Conservation (phyloP, 768 basidiomycete species). For the Boletus reticuloceps region DNA sequence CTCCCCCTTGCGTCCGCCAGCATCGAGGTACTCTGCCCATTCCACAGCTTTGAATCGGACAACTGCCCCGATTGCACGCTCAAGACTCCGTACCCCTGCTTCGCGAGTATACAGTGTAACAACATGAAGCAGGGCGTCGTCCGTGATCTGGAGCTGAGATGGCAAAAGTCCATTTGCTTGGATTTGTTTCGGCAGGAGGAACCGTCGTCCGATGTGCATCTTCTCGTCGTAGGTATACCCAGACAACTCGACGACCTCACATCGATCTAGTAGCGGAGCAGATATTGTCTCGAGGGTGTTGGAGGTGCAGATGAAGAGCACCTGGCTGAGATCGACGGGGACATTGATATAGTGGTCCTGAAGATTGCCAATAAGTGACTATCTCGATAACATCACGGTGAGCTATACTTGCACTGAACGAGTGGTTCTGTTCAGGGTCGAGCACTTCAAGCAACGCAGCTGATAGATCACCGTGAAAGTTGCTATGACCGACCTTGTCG, state of each 20-base stretch:
- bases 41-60: slow-evolving; percentile 92
- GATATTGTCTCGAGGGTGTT: slow-evolving; percentile 89
- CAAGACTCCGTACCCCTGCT: slow-evolving; percentile 89
- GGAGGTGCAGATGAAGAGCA: slow-evolving; percentile 91
- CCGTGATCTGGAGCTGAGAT: slow-evolving; percentile 60
- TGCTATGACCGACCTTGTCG: slow-evolving; percentile 85
- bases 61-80: slow-evolving; percentile 84
- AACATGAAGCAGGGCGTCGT: slow-evolving; percentile 68
- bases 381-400: neutral
- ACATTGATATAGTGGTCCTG: slow-evolving; percentile 92
- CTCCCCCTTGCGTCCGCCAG: slow-evolving; percentile 15
- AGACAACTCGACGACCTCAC: slow-evolving; percentile 81
- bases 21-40: slow-evolving; percentile 64
- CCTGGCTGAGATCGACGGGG: slow-evolving; percentile 83
- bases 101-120: slow-evolving; percentile 84
- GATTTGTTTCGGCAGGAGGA: slow-evolving; percentile 88
- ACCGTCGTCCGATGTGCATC: slow-evolving; percentile 81
- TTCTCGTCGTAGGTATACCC: slow-evolving; percentile 92
- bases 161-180: slow-evolving; percentile 68
- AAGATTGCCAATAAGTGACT: neutral
- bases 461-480: slow-evolving; percentile 89
- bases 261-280: slow-evolving; percentile 83
- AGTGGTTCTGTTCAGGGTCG: slow-evolving; percentile 91
- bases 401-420: slow-evolving; percentile 58
- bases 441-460: slow-evolving; percentile 90